Percentiles rank a stretch among this genome's conserved stretches.
phyloP scores from a whole-genome alignment of 2,329 filamentous ascomycete species.

The Amesomyces nigricolor region DNA sequence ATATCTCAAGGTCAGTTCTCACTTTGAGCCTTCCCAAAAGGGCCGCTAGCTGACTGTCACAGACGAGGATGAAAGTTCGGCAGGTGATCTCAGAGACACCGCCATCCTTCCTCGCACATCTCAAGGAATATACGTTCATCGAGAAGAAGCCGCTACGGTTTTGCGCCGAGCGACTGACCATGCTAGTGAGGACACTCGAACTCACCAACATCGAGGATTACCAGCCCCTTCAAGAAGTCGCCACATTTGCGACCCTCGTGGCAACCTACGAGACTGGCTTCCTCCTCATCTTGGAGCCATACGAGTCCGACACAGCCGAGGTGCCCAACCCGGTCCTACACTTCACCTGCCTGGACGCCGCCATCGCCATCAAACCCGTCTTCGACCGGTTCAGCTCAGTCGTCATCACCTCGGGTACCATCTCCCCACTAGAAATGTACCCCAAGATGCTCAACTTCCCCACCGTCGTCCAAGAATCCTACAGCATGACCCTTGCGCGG shows the following conservation, averaged over 20 bases:
- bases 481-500: slow-evolving; percentile 90
- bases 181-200: slow-evolving; percentile 88
- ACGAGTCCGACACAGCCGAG: slow-evolving; percentile 89
- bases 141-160: slow-evolving; percentile 93
- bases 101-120: slow-evolving; percentile 83
- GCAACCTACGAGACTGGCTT: slow-evolving; percentile 98
- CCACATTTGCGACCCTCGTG: slow-evolving; percentile 91
- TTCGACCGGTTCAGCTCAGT: slow-evolving; percentile 97
- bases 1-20: slow-evolving; percentile 64
- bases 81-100: slow-evolving; percentile 97
- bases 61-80: slow-evolving; percentile 96
- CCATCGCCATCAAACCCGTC: slow-evolving; percentile 95
- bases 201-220: slow-evolving; percentile 98
- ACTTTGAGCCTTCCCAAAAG: background rate
- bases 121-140: slow-evolving; percentile 95
- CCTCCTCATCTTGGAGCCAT: slow-evolving; percentile 92
- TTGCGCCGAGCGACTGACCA: slow-evolving; percentile 90
- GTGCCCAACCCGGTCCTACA: slow-evolving; percentile 96
- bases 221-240: slow-evolving; percentile 92
- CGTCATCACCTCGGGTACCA: slow-evolving; percentile 95
- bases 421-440: slow-evolving; percentile 97
- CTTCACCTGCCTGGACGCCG: slow-evolving; percentile 92
- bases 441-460: slow-evolving; percentile 95
- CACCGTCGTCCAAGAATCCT: slow-evolving; percentile 93
- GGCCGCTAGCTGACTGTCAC: background rate